Conservation (phyloP, 306 rosid genomes). For the Mucuna pruriens region DNA sequence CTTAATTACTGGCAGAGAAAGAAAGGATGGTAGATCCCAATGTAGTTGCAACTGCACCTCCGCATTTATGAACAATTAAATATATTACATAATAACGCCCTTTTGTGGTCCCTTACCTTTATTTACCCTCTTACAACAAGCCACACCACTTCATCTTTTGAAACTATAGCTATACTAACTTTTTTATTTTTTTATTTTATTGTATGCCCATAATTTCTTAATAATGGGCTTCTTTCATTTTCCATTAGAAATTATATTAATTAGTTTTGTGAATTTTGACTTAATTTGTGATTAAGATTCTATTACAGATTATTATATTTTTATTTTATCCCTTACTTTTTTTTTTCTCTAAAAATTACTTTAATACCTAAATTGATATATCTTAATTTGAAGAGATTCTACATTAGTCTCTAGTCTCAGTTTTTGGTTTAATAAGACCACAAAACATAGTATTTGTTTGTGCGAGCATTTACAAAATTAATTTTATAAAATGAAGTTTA, state of each 20-base stretch:
- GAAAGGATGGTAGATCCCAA: constrained; percentile 31
- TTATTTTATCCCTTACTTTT: too few species aligned
- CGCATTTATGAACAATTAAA: constrained; percentile 30
- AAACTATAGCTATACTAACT: background rate
- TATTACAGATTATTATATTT: background rate
- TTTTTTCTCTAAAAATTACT: background rate
- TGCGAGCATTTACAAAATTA: too few species aligned
- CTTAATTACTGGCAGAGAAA: constrained; percentile 10
- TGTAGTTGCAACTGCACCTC: constrained; percentile 36
- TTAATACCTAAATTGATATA: too few species aligned
- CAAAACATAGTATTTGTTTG: too few species aligned
- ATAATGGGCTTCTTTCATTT: background rate
- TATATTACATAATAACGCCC: background rate
- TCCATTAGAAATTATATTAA: background rate
- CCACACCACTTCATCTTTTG: background rate
- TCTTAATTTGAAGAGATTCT: background rate
- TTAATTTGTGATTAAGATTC: background rate
- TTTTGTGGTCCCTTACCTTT: constrained; percentile 23
- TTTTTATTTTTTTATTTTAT: background rate
- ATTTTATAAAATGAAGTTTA: too few species aligned
- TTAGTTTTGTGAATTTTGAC: background rate
- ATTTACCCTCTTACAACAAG: background rate
- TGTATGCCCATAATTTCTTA: background rate
- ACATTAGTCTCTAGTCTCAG: too few species aligned
- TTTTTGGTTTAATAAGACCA: too few species aligned